Evolutionary conservation across 805 yeast species (phyloP).

Genomic region (Teunomyces stri): DNA sequence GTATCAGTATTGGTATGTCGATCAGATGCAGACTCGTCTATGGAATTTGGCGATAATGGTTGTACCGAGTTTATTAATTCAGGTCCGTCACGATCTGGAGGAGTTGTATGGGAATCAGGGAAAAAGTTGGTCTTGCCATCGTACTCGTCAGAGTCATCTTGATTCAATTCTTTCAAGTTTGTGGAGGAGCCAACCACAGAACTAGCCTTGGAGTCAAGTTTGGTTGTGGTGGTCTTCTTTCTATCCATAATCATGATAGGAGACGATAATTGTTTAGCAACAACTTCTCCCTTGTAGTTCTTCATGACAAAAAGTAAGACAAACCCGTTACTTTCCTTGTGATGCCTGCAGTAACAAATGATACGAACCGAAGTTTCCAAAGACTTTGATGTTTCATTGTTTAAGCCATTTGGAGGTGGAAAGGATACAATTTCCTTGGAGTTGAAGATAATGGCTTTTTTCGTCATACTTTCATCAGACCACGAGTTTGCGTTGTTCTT

Average conservation of each 20-base stretch:
- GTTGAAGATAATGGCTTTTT: constrained; percentile 86
- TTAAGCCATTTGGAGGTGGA: constrained; percentile 55
- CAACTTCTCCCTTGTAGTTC: constrained; percentile 55
- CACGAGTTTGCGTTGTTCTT: constrained; percentile 63
- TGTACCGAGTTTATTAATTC: constrained; percentile 14
- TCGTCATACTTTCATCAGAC: constrained; percentile 72
- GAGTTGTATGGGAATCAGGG: background rate
- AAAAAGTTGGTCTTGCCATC: background rate
- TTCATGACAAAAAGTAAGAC: constrained; percentile 65
- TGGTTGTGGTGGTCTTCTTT: constrained; percentile 57
- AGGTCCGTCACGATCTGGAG: background rate
- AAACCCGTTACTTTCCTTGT: constrained; percentile 84
- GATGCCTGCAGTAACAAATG: constrained; percentile 96
- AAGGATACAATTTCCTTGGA: constrained; percentile 82
- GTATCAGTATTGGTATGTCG: constrained; percentile 41
- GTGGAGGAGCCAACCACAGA: constrained; percentile 21
- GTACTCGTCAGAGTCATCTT: constrained; percentile 6
- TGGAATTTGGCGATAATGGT: constrained; percentile 60
- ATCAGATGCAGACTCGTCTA: constrained; percentile 60
- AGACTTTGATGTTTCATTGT: constrained; percentile 30
- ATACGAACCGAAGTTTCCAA: constrained; percentile 66
- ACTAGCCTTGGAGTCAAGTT: constrained; percentile 16
- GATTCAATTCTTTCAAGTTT: constrained; percentile 15
- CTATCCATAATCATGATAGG: constrained; percentile 93
- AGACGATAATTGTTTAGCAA: constrained; percentile 69